Percentiles rank a stretch among this genome's conserved stretches.
Evolutionary conservation across 2,329 filamentous ascomycete genomes (phyloP).

Genomic region (Cryphonectria radicalis): DNA sequence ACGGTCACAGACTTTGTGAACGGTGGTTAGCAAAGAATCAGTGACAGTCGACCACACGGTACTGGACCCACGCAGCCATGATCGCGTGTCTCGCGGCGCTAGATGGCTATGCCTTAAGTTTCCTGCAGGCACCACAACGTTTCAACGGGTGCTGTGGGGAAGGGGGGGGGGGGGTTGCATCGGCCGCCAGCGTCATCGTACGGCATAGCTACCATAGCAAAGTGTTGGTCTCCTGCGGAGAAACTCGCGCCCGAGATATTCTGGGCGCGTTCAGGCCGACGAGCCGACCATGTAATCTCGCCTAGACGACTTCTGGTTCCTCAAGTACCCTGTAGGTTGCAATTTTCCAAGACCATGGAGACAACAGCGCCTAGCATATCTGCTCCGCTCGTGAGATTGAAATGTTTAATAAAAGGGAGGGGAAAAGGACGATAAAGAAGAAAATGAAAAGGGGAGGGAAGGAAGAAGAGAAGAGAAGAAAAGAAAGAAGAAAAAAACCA

Average conservation of each 20-base stretch:
- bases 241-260: background rate
- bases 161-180: background rate
- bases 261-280: background rate
- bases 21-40: too few species aligned
- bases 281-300: background rate
- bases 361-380: background rate
- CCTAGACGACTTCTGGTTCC: background rate
- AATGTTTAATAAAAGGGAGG: too few species aligned
- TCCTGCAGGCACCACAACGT: background rate
- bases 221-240: background rate
- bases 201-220: background rate
- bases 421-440: background rate
- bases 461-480: background rate
- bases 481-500: background rate
- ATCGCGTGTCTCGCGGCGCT: background rate
- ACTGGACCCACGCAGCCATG: background rate
- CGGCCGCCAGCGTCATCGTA: background rate
- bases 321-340: background rate
- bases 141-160: background rate
- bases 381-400: background rate
- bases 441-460: background rate
- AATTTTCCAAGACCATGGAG: background rate
- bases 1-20: too few species aligned
- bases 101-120: background rate
- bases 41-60: too few species aligned